Evolutionary conservation across 2,329 filamentous ascomycete genomes (phyloP).

Genomic region (Parastagonospora avenae): DNA sequence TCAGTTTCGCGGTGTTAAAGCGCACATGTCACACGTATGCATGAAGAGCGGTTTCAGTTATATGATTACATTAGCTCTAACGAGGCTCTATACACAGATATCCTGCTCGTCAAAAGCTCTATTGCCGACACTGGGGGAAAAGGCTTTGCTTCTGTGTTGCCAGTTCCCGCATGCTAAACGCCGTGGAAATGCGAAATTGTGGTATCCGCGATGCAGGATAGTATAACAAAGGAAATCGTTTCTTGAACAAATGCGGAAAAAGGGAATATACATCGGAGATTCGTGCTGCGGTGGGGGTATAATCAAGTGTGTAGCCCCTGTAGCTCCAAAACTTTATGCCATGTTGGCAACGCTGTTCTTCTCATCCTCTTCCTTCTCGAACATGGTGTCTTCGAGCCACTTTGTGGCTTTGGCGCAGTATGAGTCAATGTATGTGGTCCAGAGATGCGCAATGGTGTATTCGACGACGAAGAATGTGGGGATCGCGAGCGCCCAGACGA

Average conservation of each 20-base stretch:
- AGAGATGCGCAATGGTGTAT: conserved; percentile 56
- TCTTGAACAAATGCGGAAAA: conserved; percentile 2
- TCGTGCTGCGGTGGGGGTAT: neutral
- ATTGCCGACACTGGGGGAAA: too few relatives aligned
- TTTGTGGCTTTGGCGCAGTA: conserved; percentile 56
- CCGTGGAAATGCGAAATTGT: conserved; percentile 6
- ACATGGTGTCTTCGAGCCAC: conserved; percentile 56
- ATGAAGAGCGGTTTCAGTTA: too few relatives aligned
- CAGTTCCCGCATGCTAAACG: neutral
- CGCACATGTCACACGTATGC: too few relatives aligned
- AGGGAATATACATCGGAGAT: neutral
- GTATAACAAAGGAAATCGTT: conserved; percentile 8
- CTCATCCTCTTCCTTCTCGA: conserved; percentile 51
- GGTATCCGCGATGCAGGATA: conserved; percentile 5
- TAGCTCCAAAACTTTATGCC: conserved; percentile 17
- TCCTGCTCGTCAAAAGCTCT: neutral
- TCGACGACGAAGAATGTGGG: conserved; percentile 54
- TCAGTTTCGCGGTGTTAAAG: too few relatives aligned
- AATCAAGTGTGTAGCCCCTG: neutral
- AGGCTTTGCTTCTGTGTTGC: neutral
- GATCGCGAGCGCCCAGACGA: conserved; percentile 51
- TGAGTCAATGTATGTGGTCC: conserved; percentile 59
- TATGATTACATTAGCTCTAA: too few relatives aligned
- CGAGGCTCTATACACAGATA: neutral
- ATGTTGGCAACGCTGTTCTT: conserved; percentile 35